Base-by-base conservation (phyloP, 2,329 filamentous ascomycete species). In the Talaromyces atroroseus region DNA sequence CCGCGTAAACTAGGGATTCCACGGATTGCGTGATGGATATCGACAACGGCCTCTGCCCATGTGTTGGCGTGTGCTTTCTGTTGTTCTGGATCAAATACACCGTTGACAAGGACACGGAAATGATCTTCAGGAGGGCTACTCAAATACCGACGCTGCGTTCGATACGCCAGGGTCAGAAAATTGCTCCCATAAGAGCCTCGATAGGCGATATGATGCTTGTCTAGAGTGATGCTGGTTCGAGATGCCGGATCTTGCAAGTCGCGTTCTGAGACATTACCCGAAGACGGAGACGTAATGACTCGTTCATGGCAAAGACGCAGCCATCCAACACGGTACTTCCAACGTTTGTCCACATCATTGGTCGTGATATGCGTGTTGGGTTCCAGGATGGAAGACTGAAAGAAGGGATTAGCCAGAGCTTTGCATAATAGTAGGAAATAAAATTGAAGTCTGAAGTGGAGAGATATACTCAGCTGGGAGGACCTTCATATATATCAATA, bases 1-100 rank as follows among this genome's bases (percentile, higher is more conserved):
- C 18, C 7, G 14, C 21, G n/a, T 23, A 21, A 23, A 7, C 26
- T 45, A 2, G 38, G 8, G 20, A 26, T 52, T 36, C 34, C 16
- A 23, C n/a, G 23, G 26, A 52, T 11, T 44, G 26, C 11, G 2
- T 34, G 18, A 10, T 45, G 49, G 14, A 52, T 52, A 23, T 52
- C 49, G 23, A 52, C 29, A 32, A 45, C 49, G n/a, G 49, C 49
- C 14, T 4, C 7, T 45, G 49, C 49, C 49, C 49, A 52, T 34
- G 49, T 26, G 10, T 52, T 24, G 18, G 38, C 38, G 10, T 7
- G n/a, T 34, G 32, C 18, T 34, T 46, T 42, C 6, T 52, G 50
- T n/a, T 52, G n/a, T 2, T 29, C 11, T 21, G 50, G 50, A 18
- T 52, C 40, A 23, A 14, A 52, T 18, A 45, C 50, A 36, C 50